Evolutionary conservation across 768 basidiomycete species (phyloP), one percentile per base, ranked within the genome.

Genomic region (Tylopilus sp.): DNA sequence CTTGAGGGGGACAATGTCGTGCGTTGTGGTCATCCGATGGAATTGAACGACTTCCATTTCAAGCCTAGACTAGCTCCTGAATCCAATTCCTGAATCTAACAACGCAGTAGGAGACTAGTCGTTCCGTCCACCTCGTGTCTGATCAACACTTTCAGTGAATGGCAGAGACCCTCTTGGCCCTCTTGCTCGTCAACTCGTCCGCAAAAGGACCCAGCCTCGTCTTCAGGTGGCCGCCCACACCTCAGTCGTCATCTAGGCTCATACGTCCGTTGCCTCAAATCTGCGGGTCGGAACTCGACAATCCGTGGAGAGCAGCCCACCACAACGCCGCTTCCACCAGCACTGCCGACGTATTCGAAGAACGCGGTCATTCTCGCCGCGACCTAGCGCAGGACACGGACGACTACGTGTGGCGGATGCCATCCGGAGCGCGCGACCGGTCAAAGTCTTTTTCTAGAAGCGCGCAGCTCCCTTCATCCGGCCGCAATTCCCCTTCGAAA

Each of bases 101-200:
- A 17, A 26, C 41, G 4, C 26, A 24, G 47, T 38, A 28, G 16
- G 36, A 5, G 10, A 37, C 17, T 14, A 5, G 10, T 6, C 6
- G 3, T 38, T 37, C 31, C 22, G 13, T 25, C 16, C 11, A 19
- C 11, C 6, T 19, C 10, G 6, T 21, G 31, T 25, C 53, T 41
- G 22, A 41, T 21, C 16, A 33, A 24, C 14, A 21, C 12, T 37
- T 43, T 22, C 25, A 38, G n/a, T 24, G 26, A 26, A 63, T 60
- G 57, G 85, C 86, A 36, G 86, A 89, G 70, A 84, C 85, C 3
- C 78, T 97, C 29, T 74, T 94, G 43, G 86, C 90, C 11, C 76
- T 96, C 55, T 71, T 95, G 5, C 81, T 97, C 31, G 89, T 92
- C 38, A 90, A 90, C 6, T 85, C 86, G 13, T 93, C 92, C 10